Evolutionary conservation across 495 filamentous ascomycete species (phyloP), one percentile per base, ranked within the genome.

Genomic region (Penicillium goetzii): DNA sequence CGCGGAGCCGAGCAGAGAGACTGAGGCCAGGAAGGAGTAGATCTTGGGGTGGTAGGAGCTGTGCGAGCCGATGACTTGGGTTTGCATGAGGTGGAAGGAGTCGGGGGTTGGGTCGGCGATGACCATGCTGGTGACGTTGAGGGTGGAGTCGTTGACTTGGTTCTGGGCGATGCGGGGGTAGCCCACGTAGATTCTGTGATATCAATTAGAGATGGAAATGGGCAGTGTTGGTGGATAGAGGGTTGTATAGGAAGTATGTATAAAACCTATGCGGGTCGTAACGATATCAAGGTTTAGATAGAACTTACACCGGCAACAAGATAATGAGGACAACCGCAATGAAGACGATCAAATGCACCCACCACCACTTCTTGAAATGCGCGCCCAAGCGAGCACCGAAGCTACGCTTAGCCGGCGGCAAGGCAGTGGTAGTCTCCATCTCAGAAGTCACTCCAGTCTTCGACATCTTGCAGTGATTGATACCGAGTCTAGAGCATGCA

Each of bases 111-210:
- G 88, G 33, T 89, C 73, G 50, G 80, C 81, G 71, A 92, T 78
- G 12, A 77, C 52, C 67, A 92, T 83, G 54, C 76, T 69, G 17
- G 81, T 81, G 67, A 93, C 75, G 26, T 79, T 78, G 49, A 93
- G 80, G 17, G 79, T 83, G 21, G 91, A 87, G 23, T 85, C 74
- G 66, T 90, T 84, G 62, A 93, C 80, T 70, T 86, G 86, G 50
- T 77, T 40, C 72, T 93, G 90, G 25, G 90, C 89, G 59, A 91
- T 90, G 57, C 84, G 82, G 54, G 90, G 90, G 45, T 91, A 88
- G 6, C 74, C 90, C 61, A 92, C 90, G 64, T 89, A 88, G 54
- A 92, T 73, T 43, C 91, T 94, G 71, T 59, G 63, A 63, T 15
- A 4, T 32, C 32, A 6, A 17, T 50, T 34, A 33, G 60, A 28